Evolutionary conservation across 2,329 filamentous ascomycete species (phyloP).

Genomic region (Pseudogymnoascus verrucosus): DNA sequence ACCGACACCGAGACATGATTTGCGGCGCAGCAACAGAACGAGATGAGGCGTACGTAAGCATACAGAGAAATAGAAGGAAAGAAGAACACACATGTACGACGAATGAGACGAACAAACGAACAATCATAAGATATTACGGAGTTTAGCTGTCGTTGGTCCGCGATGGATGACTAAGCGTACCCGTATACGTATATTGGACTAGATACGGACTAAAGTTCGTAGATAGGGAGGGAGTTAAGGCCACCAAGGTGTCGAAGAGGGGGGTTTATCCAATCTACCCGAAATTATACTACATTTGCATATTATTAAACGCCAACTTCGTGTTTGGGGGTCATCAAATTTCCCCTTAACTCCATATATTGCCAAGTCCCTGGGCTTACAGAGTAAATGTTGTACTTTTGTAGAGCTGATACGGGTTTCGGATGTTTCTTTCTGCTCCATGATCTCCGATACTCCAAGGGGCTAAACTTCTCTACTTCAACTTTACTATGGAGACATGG

Average conservation of each 20-base stretch:
- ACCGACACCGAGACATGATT: background rate
- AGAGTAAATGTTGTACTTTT: background rate
- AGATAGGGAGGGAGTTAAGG: background rate
- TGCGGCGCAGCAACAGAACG: background rate
- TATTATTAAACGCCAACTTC: background rate
- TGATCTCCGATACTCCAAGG: background rate
- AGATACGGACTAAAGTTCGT: background rate
- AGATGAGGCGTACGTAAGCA: background rate
- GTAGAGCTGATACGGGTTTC: background rate
- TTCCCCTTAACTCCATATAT: slow-evolving; percentile 7
- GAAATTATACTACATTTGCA: background rate
- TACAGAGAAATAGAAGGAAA: background rate
- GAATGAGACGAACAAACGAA: background rate
- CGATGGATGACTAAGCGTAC: background rate
- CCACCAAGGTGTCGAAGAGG: slow-evolving; percentile 1
- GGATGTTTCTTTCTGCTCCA: background rate
- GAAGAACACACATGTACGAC: background rate
- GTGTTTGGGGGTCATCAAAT: background rate
- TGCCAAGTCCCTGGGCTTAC: background rate
- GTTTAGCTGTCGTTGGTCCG: background rate
- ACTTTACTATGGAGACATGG: background rate
- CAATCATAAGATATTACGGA: background rate
- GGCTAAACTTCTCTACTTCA: background rate
- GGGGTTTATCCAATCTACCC: background rate
- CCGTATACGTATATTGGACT: background rate